These are phyloP conservation scores for Camelina hispida DNA, from an alignment of 345 rosid genomes.

Conservation along the genomic window DNA sequence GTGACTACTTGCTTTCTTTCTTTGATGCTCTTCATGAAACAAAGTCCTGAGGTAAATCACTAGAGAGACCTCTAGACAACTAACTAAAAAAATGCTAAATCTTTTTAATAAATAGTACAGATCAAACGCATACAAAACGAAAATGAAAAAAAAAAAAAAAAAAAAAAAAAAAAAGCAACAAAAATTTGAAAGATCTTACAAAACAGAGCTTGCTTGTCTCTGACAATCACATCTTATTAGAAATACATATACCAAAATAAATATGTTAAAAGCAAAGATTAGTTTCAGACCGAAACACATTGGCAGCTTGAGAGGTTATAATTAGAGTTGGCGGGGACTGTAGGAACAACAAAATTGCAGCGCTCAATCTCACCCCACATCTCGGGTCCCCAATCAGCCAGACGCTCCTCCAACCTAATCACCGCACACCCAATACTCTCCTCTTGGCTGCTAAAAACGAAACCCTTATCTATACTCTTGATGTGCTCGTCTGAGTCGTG, in stretches of 20 bases:
- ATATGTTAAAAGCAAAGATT: background rate
- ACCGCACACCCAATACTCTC: background rate
- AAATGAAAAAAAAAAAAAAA: too few species aligned
- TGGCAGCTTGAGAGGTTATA: conserved; percentile 2
- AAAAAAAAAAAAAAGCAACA: too few species aligned
- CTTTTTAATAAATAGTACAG: too few species aligned
- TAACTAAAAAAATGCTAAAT: too few species aligned
- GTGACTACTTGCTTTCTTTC: background rate
- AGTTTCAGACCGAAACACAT: background rate
- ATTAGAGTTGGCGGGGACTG: background rate
- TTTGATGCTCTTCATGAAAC: background rate
- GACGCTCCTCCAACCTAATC: conserved; percentile 6
- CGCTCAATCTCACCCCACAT: background rate
- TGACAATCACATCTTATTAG: too few species aligned
- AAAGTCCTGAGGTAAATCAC: background rate
- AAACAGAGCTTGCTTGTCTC: too few species aligned
- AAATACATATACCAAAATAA: too few species aligned
- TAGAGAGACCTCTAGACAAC: too few species aligned
- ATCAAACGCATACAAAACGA: too few species aligned
- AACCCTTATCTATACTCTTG: too few species aligned
- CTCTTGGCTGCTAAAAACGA: too few species aligned
- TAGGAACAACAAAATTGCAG: background rate
- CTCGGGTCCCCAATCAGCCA: background rate
- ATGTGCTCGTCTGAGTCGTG: background rate
- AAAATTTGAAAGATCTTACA: too few species aligned